A percentile compares a stretch with the other conserved stretches of the same genome.
Conservation (phyloP, 352 stramenopile genomes). For the Pythium dissotocum region DNA sequence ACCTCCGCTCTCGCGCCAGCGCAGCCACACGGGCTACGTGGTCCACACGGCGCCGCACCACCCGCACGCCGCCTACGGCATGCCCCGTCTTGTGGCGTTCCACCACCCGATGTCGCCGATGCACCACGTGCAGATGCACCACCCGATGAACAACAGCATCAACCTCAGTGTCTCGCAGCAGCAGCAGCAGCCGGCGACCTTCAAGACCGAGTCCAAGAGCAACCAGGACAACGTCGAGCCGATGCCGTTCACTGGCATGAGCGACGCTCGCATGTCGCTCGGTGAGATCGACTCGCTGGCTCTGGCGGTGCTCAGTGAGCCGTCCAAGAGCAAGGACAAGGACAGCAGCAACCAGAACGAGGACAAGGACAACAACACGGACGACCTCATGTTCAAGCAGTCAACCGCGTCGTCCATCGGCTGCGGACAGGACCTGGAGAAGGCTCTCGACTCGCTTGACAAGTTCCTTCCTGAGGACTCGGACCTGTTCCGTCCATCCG, state of each 20-base stretch:
- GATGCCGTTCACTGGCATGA: slow-evolving; percentile 58
- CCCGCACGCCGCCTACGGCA: slow-evolving; percentile 25
- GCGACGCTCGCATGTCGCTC: slow-evolving; percentile 41
- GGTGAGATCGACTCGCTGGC: slow-evolving; percentile 60
- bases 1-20: slow-evolving; percentile 60
- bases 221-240: slow-evolving; percentile 50
- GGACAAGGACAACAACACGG: slow-evolving; percentile 3
- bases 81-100: slow-evolving; percentile 23
- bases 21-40: slow-evolving; percentile 58
- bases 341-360: background rate
- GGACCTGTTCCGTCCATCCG: slow-evolving; percentile 49
- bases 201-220: slow-evolving; percentile 26
- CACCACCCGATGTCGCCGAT: slow-evolving; percentile 25
- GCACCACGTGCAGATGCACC: slow-evolving; percentile 29
- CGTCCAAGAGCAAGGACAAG: slow-evolving; percentile 15
- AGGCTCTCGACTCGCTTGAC: slow-evolving; percentile 74
- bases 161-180: slow-evolving; percentile 67
- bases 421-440: slow-evolving; percentile 60
- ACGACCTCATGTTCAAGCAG: slow-evolving; percentile 16
- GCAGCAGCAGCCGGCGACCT: slow-evolving; percentile 32
- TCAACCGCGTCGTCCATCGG: slow-evolving; percentile 30
- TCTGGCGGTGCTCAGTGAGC: slow-evolving; percentile 55
- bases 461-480: slow-evolving; percentile 63
- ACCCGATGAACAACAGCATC: slow-evolving; percentile 37
- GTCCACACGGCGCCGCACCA: slow-evolving; percentile 40